phyloP scores from a whole-genome alignment of 75 land plant genomes.

The Picea glauca region DNA sequence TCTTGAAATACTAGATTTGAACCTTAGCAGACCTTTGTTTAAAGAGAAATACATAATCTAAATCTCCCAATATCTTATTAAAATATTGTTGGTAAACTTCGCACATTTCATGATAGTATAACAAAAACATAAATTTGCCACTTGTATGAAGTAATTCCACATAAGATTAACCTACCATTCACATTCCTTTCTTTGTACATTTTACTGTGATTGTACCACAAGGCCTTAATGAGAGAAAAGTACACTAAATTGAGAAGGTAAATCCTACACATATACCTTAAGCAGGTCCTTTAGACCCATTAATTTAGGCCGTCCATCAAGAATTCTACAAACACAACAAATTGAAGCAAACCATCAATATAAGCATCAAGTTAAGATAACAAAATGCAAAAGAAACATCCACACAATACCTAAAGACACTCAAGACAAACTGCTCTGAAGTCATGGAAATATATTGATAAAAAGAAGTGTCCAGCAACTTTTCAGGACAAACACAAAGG shows the following conservation, averaged over 20 bases:
- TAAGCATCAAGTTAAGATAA: not conserved
- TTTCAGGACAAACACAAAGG: too few relatives aligned
- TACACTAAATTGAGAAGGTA: not conserved
- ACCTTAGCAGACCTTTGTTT: not conserved
- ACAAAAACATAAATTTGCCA: not conserved
- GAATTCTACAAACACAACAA: slow-evolving; percentile 47
- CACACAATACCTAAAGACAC: not conserved
- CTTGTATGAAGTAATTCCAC: not conserved
- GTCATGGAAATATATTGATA: too few relatives aligned
- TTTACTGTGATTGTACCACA: not conserved
- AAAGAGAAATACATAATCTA: not conserved
- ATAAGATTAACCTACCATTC: not conserved
- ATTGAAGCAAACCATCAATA: not conserved
- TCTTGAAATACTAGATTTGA: too few relatives aligned
- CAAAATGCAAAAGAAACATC: not conserved
- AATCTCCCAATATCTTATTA: not conserved
- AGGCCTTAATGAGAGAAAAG: not conserved
- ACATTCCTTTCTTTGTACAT: not conserved
- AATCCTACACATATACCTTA: slow-evolving; percentile 48
- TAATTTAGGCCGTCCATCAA: slow-evolving; percentile 76
- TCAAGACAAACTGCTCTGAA: not conserved
- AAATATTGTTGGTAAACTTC: not conserved
- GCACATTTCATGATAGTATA: not conserved
- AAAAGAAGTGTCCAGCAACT: too few relatives aligned
- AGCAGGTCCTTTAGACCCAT: slow-evolving; percentile 89